Percentiles rank a stretch among this genome's conserved stretches.
Conservation (phyloP, 225 moss, liverwort and hornwort genomes). For the Rhytidiadelphus loreus region DNA sequence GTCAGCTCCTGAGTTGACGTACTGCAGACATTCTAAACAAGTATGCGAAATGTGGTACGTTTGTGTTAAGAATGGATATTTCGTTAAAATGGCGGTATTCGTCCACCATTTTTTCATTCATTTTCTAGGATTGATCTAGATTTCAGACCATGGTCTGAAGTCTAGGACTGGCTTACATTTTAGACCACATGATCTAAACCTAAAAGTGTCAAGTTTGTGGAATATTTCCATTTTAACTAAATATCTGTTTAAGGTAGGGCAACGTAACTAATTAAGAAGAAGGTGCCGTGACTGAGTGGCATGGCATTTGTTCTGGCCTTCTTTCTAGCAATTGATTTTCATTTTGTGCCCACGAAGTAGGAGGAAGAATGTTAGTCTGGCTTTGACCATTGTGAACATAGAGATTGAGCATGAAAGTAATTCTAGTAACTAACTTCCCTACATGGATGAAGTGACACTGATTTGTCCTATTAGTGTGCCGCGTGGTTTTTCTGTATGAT, state of each 20-base stretch:
- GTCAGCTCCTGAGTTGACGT: too few relatives aligned
- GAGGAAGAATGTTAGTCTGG: not conserved
- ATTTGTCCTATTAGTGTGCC: not conserved
- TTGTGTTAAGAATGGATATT: too few relatives aligned
- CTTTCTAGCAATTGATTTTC: not conserved
- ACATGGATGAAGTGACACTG: not conserved
- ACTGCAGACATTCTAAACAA: not conserved
- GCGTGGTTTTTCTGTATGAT: not conserved
- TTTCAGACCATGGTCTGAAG: too few relatives aligned
- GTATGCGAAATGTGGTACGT: too few relatives aligned
- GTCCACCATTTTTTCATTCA: too few relatives aligned
- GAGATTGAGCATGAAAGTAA: not conserved
- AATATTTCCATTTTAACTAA: too few relatives aligned
- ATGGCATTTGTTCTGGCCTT: not conserved
- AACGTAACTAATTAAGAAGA: not conserved
- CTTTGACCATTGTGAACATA: not conserved
- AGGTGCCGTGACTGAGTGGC: not conserved
- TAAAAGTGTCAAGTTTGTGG: too few relatives aligned
- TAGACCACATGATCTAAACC: too few relatives aligned
- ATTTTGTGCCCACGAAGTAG: not conserved
- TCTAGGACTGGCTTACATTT: too few relatives aligned
- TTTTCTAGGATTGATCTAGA: too few relatives aligned
- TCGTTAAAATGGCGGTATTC: too few relatives aligned
- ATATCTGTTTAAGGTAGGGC: not conserved
- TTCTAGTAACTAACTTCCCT: too few relatives aligned